phyloP scores from a whole-genome alignment of 2,329 filamentous ascomycete species.

The Magnaporthiopsis incrustans region DNA sequence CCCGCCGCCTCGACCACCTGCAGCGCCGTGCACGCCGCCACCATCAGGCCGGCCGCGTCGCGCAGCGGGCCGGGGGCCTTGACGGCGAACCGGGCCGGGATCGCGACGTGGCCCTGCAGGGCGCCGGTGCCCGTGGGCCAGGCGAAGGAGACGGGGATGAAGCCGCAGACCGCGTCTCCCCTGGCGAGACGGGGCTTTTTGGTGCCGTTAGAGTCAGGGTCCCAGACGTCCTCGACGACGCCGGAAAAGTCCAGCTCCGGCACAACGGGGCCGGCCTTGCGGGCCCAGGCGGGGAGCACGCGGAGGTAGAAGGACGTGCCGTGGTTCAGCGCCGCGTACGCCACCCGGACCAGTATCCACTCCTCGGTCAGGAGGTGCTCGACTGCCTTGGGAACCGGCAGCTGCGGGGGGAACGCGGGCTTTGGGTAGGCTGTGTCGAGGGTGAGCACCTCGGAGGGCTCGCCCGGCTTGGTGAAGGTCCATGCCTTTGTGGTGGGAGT shows the following conservation, averaged over 20 bases:
- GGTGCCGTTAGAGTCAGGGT: slow-evolving; percentile 11
- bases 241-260: slow-evolving; percentile 27
- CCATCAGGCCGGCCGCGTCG: slow-evolving; percentile 21
- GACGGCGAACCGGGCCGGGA: slow-evolving; percentile 22
- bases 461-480: neutral
- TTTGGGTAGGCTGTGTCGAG: neutral
- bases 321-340: slow-evolving; percentile 28
- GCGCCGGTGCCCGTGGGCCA: slow-evolving; percentile 20
- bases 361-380: slow-evolving; percentile 6
- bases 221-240: slow-evolving; percentile 15
- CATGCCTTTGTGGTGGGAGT: neutral
- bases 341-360: slow-evolving; percentile 22
- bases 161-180: slow-evolving; percentile 23
- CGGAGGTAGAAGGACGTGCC: slow-evolving; percentile 25
- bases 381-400: slow-evolving; percentile 9
- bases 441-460: neutral
- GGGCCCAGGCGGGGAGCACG: slow-evolving; percentile 21
- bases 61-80: neutral
- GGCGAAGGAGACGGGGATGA: slow-evolving; percentile 18
- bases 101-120: slow-evolving; percentile 26
- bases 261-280: slow-evolving; percentile 19
- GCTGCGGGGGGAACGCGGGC: neutral
- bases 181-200: slow-evolving; percentile 12
- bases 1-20: slow-evolving; percentile 18
- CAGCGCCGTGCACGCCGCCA: slow-evolving; percentile 26